phyloP scores from a whole-genome alignment of 768 basidiomycete species.

The Clavaria fumosa region DNA sequence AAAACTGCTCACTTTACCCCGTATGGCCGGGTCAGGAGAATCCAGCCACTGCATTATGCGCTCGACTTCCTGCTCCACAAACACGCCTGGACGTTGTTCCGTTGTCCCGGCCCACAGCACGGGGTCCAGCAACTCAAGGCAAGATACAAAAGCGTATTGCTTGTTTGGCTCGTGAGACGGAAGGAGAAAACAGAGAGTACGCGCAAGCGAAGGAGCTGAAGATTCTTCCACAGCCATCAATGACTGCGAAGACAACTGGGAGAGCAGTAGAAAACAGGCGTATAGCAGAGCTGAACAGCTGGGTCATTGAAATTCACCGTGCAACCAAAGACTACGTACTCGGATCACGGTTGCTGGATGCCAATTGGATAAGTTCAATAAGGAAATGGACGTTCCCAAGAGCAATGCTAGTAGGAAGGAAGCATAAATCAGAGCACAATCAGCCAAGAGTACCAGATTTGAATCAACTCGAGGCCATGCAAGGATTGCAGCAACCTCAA shows the following conservation, averaged over 20 bases:
- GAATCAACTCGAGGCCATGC: no score
- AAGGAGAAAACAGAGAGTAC: conserved; percentile 41
- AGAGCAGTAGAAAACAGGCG: conserved; percentile 24
- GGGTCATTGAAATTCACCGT: conserved; percentile 6
- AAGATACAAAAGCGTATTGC: conserved; percentile 49
- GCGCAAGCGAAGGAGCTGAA: conserved; percentile 22
- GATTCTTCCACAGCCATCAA: conserved; percentile 15
- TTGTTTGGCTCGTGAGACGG: conserved; percentile 42
- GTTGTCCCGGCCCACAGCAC: conserved; percentile 54
- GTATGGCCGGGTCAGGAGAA: conserved; percentile 39
- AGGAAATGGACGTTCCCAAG: conserved; percentile 13
- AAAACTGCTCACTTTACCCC: conserved; percentile 35
- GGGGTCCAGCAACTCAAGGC: conserved; percentile 42
- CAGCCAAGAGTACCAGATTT: no score
- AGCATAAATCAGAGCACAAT: no score
- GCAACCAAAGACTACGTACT: conserved; percentile 10
- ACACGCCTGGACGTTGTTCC: conserved; percentile 30
- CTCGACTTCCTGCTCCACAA: conserved; percentile 66
- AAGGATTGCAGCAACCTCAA: no score
- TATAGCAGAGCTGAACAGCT: conserved; percentile 17
- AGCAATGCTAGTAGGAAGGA: conserved; percentile 4
- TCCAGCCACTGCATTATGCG: conserved; percentile 53
- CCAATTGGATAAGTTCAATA: conserved; percentile 15
- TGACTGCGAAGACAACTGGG: conserved; percentile 16
- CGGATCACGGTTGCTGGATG: conserved; percentile 12